A percentile compares a stretch with the other conserved stretches of the same genome.
Evolutionary conservation across 768 basidiomycete species (phyloP).

Genomic region (Cystofilobasidium macerans): DNA sequence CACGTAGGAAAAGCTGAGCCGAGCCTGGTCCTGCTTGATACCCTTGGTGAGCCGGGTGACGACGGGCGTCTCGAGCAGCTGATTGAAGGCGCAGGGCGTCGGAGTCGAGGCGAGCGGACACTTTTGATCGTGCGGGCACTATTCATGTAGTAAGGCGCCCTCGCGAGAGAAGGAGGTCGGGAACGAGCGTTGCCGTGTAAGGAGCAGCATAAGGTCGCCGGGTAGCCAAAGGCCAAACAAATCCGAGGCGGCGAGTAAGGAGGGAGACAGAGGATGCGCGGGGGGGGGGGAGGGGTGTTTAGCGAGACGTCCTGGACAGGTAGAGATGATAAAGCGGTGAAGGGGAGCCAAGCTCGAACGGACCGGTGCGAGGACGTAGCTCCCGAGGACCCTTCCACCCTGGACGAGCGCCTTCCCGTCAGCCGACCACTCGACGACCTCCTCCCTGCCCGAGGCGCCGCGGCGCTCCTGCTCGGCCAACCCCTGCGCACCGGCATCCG

Average conservation of each 20-base stretch:
- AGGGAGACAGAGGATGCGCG: neutral
- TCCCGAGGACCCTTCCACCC: constrained; percentile 7
- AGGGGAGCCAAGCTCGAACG: too few species aligned
- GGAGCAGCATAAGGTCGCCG: neutral
- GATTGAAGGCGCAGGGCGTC: constrained; percentile 16
- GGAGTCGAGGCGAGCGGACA: constrained; percentile 23
- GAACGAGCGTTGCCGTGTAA: too few species aligned
- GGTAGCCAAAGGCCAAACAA: neutral
- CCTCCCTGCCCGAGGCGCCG: neutral
- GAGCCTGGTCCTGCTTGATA: constrained; percentile 70
- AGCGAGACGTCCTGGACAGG: constrained; percentile 6
- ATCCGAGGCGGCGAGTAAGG: too few species aligned
- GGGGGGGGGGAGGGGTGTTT: neutral
- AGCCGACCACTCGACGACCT: neutral
- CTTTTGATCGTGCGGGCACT: constrained; percentile 24
- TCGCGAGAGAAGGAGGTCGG: neutral
- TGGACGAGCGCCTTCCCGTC: neutral
- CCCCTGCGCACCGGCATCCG: neutral
- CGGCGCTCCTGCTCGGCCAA: too few species aligned
- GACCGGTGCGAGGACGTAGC: constrained; percentile 22
- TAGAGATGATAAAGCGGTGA: too few species aligned
- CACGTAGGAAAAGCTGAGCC: constrained; percentile 79
- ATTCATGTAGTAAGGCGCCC: too few species aligned
- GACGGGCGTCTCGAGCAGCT: constrained; percentile 58
- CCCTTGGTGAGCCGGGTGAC: constrained; percentile 85